Conservation (phyloP, 2,329 filamentous ascomycete species). For the Monilinia fructicola region DNA sequence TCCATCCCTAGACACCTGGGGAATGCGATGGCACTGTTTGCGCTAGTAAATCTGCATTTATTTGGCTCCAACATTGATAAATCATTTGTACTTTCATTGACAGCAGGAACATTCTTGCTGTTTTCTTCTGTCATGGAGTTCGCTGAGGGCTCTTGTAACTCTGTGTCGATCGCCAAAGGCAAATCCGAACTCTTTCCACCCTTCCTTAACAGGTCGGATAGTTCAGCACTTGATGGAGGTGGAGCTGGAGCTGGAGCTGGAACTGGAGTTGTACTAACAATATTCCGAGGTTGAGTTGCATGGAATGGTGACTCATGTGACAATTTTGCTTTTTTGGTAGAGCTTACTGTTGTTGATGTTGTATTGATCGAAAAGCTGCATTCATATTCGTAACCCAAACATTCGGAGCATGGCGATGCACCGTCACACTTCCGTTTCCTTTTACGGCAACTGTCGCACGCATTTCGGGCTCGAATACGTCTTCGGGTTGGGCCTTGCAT, state of each 20-base stretch:
- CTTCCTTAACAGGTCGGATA: neutral
- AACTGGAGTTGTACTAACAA: neutral
- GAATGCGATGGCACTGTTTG: conserved; percentile 41
- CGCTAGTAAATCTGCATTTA: conserved; percentile 31
- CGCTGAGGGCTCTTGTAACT: neutral
- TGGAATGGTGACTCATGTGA: neutral
- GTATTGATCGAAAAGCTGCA: conserved; percentile 26
- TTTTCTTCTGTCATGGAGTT: neutral
- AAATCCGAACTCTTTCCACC: neutral
- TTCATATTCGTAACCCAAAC: conserved; percentile 31
- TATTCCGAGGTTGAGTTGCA: conserved; percentile 1
- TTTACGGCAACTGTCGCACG: conserved; percentile 34
- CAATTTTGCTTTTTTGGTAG: conserved; percentile 9
- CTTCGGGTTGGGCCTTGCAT: conserved; percentile 19
- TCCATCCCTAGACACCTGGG: conserved; percentile 40
- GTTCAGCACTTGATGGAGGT: neutral
- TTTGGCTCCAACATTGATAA: conserved; percentile 22
- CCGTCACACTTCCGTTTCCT: conserved; percentile 36
- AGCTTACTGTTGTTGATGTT: neutral
- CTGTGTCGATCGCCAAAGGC: neutral
- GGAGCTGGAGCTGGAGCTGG: no score
- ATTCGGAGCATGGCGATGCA: conserved; percentile 30
- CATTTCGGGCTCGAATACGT: conserved; percentile 26
- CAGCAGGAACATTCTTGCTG: conserved; percentile 21
- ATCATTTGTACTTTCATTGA: conserved; percentile 7